Evolutionary conservation across 2,329 filamentous ascomycete genomes (phyloP).

Genomic region (Aspergillus sp.): DNA sequence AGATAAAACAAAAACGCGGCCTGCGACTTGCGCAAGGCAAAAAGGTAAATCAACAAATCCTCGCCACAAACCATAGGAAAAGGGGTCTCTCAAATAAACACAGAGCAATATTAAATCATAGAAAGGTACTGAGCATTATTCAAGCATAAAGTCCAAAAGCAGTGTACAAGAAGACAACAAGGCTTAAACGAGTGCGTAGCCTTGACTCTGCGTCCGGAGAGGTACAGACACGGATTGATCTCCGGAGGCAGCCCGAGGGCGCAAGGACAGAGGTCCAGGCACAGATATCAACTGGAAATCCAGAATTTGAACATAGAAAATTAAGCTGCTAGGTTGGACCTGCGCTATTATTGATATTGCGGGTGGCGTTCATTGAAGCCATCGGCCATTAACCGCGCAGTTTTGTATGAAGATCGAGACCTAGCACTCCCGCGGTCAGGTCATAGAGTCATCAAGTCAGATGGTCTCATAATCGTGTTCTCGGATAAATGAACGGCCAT

Average conservation of each 20-base stretch:
- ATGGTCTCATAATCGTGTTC: slow-evolving; percentile 19
- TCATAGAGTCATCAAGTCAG: slow-evolving; percentile 29
- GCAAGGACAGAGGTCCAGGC: slow-evolving; percentile 9
- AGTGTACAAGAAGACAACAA: slow-evolving; percentile 23
- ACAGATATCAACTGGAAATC: slow-evolving; percentile 26
- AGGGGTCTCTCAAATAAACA: slow-evolving; percentile 17
- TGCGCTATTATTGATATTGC: slow-evolving; percentile 6
- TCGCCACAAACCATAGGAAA: slow-evolving; percentile 22
- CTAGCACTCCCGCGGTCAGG: slow-evolving; percentile 20
- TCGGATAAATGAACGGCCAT: slow-evolving; percentile 18
- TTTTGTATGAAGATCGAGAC: slow-evolving; percentile 1
- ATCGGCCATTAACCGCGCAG: slow-evolving; percentile 11
- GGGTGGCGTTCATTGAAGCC: slow-evolving; percentile 5
- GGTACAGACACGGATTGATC: slow-evolving; percentile 4
- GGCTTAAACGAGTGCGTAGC: slow-evolving; percentile 1
- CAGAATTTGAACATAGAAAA: slow-evolving; percentile 33
- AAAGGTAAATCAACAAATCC: slow-evolving; percentile 19
- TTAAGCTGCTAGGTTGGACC: slow-evolving; percentile 9
- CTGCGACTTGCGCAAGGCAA: slow-evolving; percentile 20
- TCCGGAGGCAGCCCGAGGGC: not conserved
- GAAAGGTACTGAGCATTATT: slow-evolving; percentile 13
- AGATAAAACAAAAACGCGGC: slow-evolving; percentile 18
- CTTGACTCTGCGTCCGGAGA: not conserved
- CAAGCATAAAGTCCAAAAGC: slow-evolving; percentile 18
- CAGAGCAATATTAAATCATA: slow-evolving; percentile 12